These are phyloP conservation scores for Termitomyces sp. DNA, from an alignment of 768 basidiomycete genomes.

Conservation along the genomic window DNA sequence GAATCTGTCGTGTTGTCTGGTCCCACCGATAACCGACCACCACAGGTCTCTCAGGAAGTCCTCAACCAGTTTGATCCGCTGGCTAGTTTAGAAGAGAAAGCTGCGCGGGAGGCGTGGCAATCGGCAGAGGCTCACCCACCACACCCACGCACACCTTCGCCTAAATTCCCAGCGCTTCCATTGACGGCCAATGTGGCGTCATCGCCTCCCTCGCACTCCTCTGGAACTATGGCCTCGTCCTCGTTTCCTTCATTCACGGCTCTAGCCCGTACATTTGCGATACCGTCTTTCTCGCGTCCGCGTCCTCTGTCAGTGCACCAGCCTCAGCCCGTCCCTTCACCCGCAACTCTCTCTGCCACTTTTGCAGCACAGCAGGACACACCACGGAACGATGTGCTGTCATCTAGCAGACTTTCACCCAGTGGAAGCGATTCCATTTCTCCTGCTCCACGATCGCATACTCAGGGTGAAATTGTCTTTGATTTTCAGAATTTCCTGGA, in stretches of 20 bases:
- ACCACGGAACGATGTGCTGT: constrained; percentile 12
- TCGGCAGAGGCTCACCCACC: constrained; percentile 59
- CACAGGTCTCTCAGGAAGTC: constrained; percentile 33
- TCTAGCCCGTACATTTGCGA: constrained; percentile 59
- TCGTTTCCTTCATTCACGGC: constrained; percentile 63
- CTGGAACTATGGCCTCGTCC: constrained; percentile 29
- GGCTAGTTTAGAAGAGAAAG: constrained; percentile 49
- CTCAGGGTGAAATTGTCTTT: constrained; percentile 48
- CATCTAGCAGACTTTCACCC: constrained; percentile 18
- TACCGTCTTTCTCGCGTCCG: constrained; percentile 42
- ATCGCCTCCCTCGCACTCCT: constrained; percentile 24
- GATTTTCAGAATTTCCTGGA: constrained; percentile 95
- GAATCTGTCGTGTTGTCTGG: constrained; percentile 19
- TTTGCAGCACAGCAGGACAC: constrained; percentile 46
- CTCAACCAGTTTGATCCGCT: constrained; percentile 69
- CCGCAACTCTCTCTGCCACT: constrained; percentile 44
- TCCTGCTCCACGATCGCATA: constrained; percentile 17
- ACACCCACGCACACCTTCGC: constrained; percentile 35
- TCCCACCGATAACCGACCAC: constrained; percentile 14
- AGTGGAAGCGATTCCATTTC: constrained; percentile 23
- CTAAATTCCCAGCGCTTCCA: constrained; percentile 30
- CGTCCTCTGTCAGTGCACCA: constrained; percentile 59
- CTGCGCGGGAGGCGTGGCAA: constrained; percentile 63
- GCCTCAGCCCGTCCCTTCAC: constrained; percentile 54
- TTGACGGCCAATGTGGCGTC: constrained; percentile 27